Base-by-base conservation (phyloP, 2,329 filamentous ascomycete species). In the Cladosporium sp. region DNA sequence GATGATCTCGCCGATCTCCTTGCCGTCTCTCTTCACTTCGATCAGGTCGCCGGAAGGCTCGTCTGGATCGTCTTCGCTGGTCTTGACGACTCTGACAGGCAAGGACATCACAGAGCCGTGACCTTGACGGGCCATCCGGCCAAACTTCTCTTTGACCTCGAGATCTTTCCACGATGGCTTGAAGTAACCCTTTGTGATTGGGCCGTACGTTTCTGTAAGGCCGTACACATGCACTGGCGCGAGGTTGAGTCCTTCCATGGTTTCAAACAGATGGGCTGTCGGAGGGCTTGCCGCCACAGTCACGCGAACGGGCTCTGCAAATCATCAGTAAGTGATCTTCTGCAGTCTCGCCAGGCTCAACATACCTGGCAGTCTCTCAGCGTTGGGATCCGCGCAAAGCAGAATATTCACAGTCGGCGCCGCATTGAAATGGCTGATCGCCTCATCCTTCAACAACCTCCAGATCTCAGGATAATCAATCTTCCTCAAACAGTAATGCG, bases 391-490 rank as follows among this genome's bases (percentile, higher is more conserved):
- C 10, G 86, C 86, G 66, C 93, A 95, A 2, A 98, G 81, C 1
- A 97, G 74, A 0, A 92, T 98, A 68, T 97, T 97, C 49, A 98
- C 93, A 0, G 93, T 98, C 0, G 93, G 93, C 0, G 92, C 93
- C 1, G 92, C 92, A 65, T 92, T 95, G 74, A 95, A 97, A 70
- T 98, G 93, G 0, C 90, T 97, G 58, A 98, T 86, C 6, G 81
- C 77, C 70, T 97, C 88, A 49, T 89, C 81, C 64, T 90, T 95
- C 33, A 98, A 74, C 3, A 98, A 73, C 45, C 81, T 80, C 93
- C 93, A 98, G 55, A 98, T 95, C 54, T 92, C 77, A 0, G 88
- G 83, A 66, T 98, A 98, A 71, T 97, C 90, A 59, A 98, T 89
- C 74, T 95, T 97, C 56, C 93, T 82, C 14, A 98, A 76, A 63